Base-by-base conservation (phyloP, 1,139 yeast genomes). In the Nakaseomyces bracarensis region DNA sequence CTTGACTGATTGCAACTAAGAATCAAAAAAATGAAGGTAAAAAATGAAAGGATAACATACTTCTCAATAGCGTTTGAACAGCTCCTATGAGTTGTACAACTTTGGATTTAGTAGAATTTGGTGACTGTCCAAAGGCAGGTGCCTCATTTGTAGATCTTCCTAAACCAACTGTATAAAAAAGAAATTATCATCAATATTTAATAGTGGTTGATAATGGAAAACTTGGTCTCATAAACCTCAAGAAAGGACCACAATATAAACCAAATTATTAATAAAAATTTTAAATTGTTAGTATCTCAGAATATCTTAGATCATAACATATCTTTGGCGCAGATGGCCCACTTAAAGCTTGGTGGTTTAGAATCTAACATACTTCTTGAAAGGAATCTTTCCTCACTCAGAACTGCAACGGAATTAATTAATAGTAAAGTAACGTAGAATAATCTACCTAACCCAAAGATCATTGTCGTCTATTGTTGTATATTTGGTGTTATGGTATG, bases 321-420 rank as follows among this genome's bases (percentile, higher is more conserved):
- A n/a, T n/a, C n/a, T n/a, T n/a, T n/a, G n/a, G n/a, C n/a, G n/a
- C n/a, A n/a, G n/a, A n/a, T n/a, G n/a, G n/a, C n/a, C n/a, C n/a
- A n/a, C n/a, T n/a, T n/a, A n/a, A n/a, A n/a, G n/a, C n/a, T n/a
- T 14, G 13, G 3, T 16, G 11, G 21, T n/a, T n/a, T n/a, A n/a
- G n/a, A n/a, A 19, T 18, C 28, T 20, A 42, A 66, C 77, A 56
- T 66, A 73, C 80, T 77, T 60, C 95, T 67, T 50, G 81, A 79
- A 43, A 85, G 68, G 57, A 85, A 85, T 46, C 95, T 68, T 59
- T 85, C 94, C 55, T 85, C 95, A 53, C 83, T 81, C 39, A 85
- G 69, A 35, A 85, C 82, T 1, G 95, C 94, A 22, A 84, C 74
- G 1, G 91, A 77, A 60, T 85, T 85, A 42, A 83, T 74, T 45